Percentiles rank a stretch among this genome's conserved stretches.
Conservation (phyloP, 768 basidiomycete species). For the Crassisporium funariophilum region DNA sequence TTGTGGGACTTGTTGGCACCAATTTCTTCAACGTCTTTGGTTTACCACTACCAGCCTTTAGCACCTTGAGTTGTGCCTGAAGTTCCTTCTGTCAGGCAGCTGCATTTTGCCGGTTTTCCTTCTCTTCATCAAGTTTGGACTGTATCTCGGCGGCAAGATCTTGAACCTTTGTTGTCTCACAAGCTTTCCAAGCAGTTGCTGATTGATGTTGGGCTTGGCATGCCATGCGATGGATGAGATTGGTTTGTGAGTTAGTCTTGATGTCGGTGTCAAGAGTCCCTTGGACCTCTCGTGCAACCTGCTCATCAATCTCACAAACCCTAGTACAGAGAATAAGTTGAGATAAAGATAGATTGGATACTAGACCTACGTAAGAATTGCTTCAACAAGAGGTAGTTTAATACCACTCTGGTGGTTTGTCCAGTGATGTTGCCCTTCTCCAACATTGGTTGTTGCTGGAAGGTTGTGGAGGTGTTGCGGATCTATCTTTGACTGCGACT, state of each 20-base stretch:
- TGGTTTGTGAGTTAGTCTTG: slow-evolving; percentile 2
- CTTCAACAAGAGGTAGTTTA: slow-evolving; percentile 14
- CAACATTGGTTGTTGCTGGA: slow-evolving; percentile 21
- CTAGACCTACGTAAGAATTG: slow-evolving; percentile 32
- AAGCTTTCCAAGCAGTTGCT: slow-evolving; percentile 4
- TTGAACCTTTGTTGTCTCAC: not conserved
- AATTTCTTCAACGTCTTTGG: too few relatives aligned
- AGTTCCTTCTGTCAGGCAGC: not conserved
- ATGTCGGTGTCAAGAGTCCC: slow-evolving; percentile 4
- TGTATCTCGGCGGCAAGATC: not conserved
- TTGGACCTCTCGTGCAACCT: not conserved
- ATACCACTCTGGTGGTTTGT: slow-evolving; percentile 19
- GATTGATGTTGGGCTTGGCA: slow-evolving; percentile 3
- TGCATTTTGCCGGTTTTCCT: slow-evolving; percentile 2
- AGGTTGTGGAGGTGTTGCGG: not conserved
- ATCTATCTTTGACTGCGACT: not conserved
- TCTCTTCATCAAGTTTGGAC: slow-evolving; percentile 6
- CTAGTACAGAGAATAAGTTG: slow-evolving; percentile 12
- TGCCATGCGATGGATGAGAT: slow-evolving; percentile 4
- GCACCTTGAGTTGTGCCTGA: not conserved
- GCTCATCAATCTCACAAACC: slow-evolving; percentile 3
- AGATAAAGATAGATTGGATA: slow-evolving; percentile 28
- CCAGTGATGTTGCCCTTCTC: slow-evolving; percentile 8
- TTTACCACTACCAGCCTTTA: too few relatives aligned
- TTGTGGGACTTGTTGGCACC: too few relatives aligned